Conservation (phyloP, 306 rosid genomes). For the Prunus salicina region DNA sequence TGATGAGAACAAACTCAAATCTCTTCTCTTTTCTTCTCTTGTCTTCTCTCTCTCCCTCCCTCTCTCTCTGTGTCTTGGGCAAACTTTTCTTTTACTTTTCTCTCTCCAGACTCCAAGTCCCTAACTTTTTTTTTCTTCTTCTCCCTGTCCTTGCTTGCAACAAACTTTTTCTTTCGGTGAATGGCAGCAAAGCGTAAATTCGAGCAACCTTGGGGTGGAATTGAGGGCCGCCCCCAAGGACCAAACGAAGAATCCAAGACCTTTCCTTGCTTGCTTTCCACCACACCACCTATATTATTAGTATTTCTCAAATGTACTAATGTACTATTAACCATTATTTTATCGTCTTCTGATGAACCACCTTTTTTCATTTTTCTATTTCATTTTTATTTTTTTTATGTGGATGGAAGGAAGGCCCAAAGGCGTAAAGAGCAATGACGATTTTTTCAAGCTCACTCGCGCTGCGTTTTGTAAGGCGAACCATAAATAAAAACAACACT, state of each 20-base stretch:
- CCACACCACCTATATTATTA: not conserved
- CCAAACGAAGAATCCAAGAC: conserved; percentile 40
- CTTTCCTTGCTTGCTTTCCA: conserved; percentile 3
- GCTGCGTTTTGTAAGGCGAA: not conserved
- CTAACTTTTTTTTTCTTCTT: not conserved
- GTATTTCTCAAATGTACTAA: not conserved
- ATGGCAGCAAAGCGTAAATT: conserved; percentile 42
- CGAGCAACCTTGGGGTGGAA: conserved; percentile 8
- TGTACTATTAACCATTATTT: not conserved
- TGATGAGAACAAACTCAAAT: not conserved
- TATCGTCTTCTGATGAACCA: not conserved
- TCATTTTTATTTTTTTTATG: not conserved
- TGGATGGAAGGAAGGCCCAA: not conserved
- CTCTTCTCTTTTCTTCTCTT: not conserved
- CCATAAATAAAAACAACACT: not conserved
- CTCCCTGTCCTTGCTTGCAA: conserved; percentile 9
- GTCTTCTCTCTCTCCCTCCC: not conserved
- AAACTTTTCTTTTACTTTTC: not conserved
- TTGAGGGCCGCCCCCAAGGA: conserved; percentile 6
- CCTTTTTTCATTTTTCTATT: not conserved
- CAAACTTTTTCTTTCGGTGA: conserved; percentile 3
- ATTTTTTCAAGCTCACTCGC: not conserved
- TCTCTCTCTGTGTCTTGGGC: not conserved
- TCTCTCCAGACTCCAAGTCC: not conserved
- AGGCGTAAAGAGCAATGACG: not conserved